These are phyloP conservation scores for Salix brachista DNA, from an alignment of 345 rosid genomes.

Conservation along the genomic window DNA sequence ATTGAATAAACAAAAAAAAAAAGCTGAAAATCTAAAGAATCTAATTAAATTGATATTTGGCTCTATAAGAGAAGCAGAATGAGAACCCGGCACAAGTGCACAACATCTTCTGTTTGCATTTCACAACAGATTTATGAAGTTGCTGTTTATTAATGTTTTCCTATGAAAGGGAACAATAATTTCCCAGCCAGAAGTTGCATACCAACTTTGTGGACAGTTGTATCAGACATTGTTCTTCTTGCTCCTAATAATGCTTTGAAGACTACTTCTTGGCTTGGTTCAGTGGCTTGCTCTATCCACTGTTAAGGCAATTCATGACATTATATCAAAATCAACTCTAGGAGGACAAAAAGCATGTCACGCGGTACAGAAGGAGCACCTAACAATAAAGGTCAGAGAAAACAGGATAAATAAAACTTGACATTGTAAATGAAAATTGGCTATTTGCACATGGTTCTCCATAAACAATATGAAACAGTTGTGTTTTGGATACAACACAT, in stretches of 20 bases:
- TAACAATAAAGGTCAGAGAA: neutral
- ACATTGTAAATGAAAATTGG: neutral
- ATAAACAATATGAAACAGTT: neutral
- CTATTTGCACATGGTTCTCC: neutral
- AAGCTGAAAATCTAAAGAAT: neutral
- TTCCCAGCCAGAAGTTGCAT: neutral
- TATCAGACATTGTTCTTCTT: no score
- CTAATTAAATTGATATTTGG: neutral
- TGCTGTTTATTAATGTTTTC: neutral
- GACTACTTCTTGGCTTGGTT: no score
- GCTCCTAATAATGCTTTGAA: no score
- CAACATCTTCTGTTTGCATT: neutral
- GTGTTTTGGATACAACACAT: neutral
- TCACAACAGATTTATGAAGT: neutral
- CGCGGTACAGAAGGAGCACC: neutral
- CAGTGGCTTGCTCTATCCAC: slow-evolving; percentile 73
- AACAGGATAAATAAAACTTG: neutral
- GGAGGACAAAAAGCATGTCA: neutral
- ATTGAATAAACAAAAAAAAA: neutral
- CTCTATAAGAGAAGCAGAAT: neutral
- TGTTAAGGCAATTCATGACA: slow-evolving; percentile 32
- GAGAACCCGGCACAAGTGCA: neutral
- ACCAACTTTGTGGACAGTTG: neutral
- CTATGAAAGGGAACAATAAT: neutral
- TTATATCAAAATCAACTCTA: slow-evolving; percentile 13